A percentile compares a stretch with the other conserved stretches of the same genome.
Conservation (phyloP, 495 filamentous ascomycete genomes). For the Xylona heveae region DNA sequence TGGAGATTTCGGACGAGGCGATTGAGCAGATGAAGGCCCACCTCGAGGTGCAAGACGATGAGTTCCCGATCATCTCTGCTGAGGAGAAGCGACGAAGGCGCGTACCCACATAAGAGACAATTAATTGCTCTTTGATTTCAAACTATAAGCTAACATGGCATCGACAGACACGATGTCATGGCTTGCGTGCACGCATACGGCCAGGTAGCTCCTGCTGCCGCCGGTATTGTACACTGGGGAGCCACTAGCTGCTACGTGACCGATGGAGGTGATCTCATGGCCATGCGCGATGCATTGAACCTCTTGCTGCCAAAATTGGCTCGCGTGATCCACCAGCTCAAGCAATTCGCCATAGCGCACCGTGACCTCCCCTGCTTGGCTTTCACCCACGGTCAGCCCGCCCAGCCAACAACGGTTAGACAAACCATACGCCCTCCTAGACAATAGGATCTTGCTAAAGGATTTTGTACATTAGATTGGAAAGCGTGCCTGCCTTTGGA, state of each 20-base stretch:
- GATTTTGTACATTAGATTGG: too few relatives aligned
- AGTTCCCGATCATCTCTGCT: slow-evolving; percentile 51
- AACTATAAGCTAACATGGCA: background rate
- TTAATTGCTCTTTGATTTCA: slow-evolving; percentile 37
- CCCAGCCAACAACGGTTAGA: too few relatives aligned
- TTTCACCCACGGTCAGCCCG: slow-evolving; percentile 74
- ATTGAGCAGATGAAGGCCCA: slow-evolving; percentile 55
- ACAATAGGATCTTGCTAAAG: too few relatives aligned
- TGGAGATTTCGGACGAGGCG: slow-evolving; percentile 45
- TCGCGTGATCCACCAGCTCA: slow-evolving; percentile 61
- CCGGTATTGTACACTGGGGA: slow-evolving; percentile 73
- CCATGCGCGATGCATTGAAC: slow-evolving; percentile 52
- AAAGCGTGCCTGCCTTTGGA: slow-evolving; percentile 60
- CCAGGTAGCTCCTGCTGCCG: slow-evolving; percentile 54
- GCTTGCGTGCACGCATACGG: slow-evolving; percentile 57
- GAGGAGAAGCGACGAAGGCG: slow-evolving; percentile 62
- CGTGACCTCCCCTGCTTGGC: slow-evolving; percentile 46
- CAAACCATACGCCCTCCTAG: too few relatives aligned
- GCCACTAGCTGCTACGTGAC: slow-evolving; percentile 36
- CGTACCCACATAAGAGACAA: slow-evolving; percentile 14
- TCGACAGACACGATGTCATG: slow-evolving; percentile 20
- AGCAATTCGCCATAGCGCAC: slow-evolving; percentile 53
- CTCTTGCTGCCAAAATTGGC: slow-evolving; percentile 72
- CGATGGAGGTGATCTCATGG: slow-evolving; percentile 79
- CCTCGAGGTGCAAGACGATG: slow-evolving; percentile 50